phyloP scores from a whole-genome alignment of 352 stramenopile genomes.

The Globisporangium paroecandrum region DNA sequence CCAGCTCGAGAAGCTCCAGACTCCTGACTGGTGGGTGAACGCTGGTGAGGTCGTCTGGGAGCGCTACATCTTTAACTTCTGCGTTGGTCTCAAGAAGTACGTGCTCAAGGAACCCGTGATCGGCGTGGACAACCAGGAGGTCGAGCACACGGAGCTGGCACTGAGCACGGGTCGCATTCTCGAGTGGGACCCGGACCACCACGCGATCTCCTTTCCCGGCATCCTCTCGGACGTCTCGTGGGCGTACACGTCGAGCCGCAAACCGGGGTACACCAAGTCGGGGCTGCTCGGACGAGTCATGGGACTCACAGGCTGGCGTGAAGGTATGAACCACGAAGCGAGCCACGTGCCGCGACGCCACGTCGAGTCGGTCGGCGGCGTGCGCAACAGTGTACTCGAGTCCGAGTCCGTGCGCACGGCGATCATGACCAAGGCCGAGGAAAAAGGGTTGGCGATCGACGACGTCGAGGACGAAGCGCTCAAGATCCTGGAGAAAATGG shows the following conservation, averaged over 20 bases:
- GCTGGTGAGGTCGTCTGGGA: slow-evolving; percentile 77
- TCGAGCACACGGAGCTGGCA: slow-evolving; percentile 79
- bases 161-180: slow-evolving; percentile 79
- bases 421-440: slow-evolving; percentile 38
- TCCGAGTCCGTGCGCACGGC: slow-evolving; percentile 48
- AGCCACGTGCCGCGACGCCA: slow-evolving; percentile 76
- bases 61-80: slow-evolving; percentile 85
- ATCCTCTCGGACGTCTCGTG: slow-evolving; percentile 84
- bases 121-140: slow-evolving; percentile 73
- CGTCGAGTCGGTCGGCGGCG: slow-evolving; percentile 50
- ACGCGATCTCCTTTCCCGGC: slow-evolving; percentile 84
- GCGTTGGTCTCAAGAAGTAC: slow-evolving; percentile 77
- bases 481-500: slow-evolving; percentile 72
- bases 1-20: too few species aligned
- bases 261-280: slow-evolving; percentile 83
- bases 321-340: slow-evolving; percentile 84
- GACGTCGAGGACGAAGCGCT: slow-evolving; percentile 58
- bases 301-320: slow-evolving; percentile 82
- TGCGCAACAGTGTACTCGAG: slow-evolving; percentile 76
- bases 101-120: slow-evolving; percentile 83
- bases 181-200: slow-evolving; percentile 86
- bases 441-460: slow-evolving; percentile 29
- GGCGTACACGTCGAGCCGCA: slow-evolving; percentile 86
- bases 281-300: slow-evolving; percentile 81
- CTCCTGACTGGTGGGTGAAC: not conserved